Percentiles rank a stretch among this genome's conserved stretches.
These are phyloP conservation scores for Boletellus ananas DNA, from an alignment of 768 basidiomycete species.

Conservation along the genomic window DNA sequence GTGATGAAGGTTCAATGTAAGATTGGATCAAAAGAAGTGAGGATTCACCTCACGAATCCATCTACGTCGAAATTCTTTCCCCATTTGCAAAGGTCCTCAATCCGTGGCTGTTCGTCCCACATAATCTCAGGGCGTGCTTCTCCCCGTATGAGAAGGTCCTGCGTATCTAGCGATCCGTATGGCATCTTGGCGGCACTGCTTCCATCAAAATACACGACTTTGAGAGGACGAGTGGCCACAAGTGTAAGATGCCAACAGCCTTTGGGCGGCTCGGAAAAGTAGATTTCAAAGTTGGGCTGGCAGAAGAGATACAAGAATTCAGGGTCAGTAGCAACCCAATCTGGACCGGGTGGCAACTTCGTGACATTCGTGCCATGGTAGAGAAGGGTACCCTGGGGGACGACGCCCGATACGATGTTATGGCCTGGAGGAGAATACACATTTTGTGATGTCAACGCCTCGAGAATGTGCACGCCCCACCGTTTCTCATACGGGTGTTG, in stretches of 20 bases:
- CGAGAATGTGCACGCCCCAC: background rate
- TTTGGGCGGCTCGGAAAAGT: background rate
- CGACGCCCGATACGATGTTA: background rate
- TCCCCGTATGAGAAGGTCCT: background rate
- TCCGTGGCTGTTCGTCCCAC: background rate
- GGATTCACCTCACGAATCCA: background rate
- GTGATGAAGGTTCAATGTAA: background rate
- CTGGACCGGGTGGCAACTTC: background rate
- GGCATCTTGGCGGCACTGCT: background rate
- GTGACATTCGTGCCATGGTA: background rate
- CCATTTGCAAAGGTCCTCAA: background rate
- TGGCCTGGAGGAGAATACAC: background rate
- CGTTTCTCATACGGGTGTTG: background rate
- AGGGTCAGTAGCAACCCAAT: background rate
- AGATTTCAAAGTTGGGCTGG: background rate
- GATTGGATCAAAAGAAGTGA: background rate
- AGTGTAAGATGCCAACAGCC: background rate
- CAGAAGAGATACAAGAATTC: background rate
- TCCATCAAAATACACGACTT: background rate
- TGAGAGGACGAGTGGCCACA: background rate
- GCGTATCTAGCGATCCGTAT: background rate
- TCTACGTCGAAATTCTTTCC: background rate
- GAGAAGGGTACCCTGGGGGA: background rate
- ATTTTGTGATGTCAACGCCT: background rate
- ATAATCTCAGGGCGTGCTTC: background rate